phyloP scores from a whole-genome alignment of 192 early-diverging fungal genomes.

The Entomortierella parvispora region DNA sequence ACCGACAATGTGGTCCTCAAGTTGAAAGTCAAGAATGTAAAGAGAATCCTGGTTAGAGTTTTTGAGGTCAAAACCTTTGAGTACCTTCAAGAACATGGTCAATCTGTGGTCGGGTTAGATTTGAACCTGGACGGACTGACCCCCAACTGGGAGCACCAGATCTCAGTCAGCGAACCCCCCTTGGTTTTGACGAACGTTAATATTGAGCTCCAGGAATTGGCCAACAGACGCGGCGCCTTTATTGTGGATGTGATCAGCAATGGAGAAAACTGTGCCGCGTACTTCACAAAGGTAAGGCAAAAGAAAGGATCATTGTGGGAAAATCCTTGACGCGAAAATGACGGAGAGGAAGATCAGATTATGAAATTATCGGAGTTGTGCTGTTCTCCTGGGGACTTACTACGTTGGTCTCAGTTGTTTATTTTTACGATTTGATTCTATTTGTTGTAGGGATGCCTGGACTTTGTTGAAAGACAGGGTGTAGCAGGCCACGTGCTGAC shows the following conservation, averaged over 20 bases:
- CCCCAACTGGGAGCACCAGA: conserved; percentile 56
- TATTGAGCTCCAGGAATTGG: conserved; percentile 44
- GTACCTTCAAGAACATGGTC: conserved; percentile 44
- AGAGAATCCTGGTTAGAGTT: conserved; percentile 51
- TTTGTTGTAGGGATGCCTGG: conserved; percentile 51
- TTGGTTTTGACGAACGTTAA: conserved; percentile 41
- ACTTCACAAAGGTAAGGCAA: conserved; percentile 55
- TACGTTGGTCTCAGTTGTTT: neutral
- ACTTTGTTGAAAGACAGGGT: conserved; percentile 53
- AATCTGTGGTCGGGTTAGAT: neutral
- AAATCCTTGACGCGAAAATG: too few relatives aligned
- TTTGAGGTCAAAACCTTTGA: conserved; percentile 58
- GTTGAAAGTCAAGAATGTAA: conserved; percentile 54
- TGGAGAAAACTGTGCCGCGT: conserved; percentile 51
- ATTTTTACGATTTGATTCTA: neutral
- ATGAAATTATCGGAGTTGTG: neutral
- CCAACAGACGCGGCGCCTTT: conserved; percentile 57
- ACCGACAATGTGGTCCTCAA: conserved; percentile 46
- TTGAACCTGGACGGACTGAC: conserved; percentile 59
- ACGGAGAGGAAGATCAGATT: neutral
- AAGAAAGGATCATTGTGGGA: too few relatives aligned
- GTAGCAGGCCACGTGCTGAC: conserved; percentile 58
- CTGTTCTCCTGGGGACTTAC: neutral
- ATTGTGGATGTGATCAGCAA: conserved; percentile 62
- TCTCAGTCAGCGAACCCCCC: conserved; percentile 16